Percentiles rank a stretch among this genome's conserved stretches.
Evolutionary conservation across 1,284 basidiomycete species (phyloP).

Genomic region (Heterobasidion irregulare): DNA sequence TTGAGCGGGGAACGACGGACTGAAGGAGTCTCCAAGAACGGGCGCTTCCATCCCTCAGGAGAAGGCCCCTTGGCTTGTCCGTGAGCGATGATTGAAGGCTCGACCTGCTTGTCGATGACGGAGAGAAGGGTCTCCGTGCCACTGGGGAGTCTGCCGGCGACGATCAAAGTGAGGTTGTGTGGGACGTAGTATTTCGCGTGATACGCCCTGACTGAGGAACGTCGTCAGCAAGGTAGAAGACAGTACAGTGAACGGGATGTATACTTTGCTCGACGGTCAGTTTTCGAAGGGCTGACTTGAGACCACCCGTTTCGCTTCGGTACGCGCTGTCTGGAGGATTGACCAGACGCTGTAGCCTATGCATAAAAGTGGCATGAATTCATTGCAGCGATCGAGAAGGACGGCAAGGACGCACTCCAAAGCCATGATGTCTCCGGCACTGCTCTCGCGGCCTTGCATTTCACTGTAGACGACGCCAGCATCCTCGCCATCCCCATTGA

Average conservation of each 20-base stretch:
- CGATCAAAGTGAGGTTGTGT: constrained; percentile 85
- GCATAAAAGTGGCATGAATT: neutral
- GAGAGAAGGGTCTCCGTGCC: constrained; percentile 64
- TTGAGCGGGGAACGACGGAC: constrained; percentile 52
- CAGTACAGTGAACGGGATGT: constrained; percentile 12
- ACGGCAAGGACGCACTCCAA: constrained; percentile 46
- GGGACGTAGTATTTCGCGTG: constrained; percentile 91
- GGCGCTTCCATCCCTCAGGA: constrained; percentile 85
- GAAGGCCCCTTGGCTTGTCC: constrained; percentile 57
- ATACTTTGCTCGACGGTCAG: constrained; percentile 88
- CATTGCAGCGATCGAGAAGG: neutral
- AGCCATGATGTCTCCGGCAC: constrained; percentile 84
- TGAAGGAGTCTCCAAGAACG: constrained; percentile 87
- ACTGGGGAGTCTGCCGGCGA: constrained; percentile 70
- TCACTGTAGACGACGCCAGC: constrained; percentile 96
- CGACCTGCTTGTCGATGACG: constrained; percentile 75
- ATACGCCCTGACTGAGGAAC: constrained; percentile 72
- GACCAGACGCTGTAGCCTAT: constrained; percentile 70
- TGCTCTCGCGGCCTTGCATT: constrained; percentile 98
- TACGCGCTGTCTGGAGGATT: constrained; percentile 86
- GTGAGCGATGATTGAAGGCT: constrained; percentile 73
- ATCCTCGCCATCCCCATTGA: constrained; percentile 86
- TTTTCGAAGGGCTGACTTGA: constrained; percentile 87
- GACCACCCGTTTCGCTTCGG: constrained; percentile 92
- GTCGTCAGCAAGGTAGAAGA: neutral